These are phyloP conservation scores for Amyloporia xantha DNA, from an alignment of 768 basidiomycete species.

Conservation along the genomic window DNA sequence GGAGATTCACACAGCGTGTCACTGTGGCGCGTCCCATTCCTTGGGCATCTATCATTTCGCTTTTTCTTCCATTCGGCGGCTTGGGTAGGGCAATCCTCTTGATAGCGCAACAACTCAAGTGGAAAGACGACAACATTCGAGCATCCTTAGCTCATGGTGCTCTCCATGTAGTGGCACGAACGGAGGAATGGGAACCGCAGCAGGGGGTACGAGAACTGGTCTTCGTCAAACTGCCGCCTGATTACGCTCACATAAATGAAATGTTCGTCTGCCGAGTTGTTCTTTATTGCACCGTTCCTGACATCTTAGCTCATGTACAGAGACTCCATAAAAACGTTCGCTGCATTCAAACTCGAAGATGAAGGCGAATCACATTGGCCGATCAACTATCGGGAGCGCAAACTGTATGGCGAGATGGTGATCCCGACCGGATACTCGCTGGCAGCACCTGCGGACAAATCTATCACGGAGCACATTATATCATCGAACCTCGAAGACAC, in stretches of 20 bases:
- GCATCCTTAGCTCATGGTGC: neutral
- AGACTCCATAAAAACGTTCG: too few relatives aligned
- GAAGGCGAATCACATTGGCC: neutral
- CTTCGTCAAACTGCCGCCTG: neutral
- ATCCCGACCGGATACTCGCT: neutral
- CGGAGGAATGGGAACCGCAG: neutral
- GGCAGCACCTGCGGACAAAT: neutral
- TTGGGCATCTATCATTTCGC: neutral
- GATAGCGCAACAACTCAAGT: constrained; percentile 1
- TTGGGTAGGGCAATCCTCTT: constrained; percentile 1
- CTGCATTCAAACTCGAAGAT: neutral
- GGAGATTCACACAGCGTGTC: neutral
- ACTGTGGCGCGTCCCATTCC: neutral
- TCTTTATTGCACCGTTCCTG: neutral
- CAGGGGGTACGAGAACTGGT: neutral
- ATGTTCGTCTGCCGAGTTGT: neutral
- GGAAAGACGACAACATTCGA: neutral
- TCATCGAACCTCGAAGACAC: neutral
- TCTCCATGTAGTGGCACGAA: neutral
- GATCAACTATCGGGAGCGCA: neutral
- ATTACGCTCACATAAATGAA: neutral
- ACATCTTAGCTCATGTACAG: too few relatives aligned
- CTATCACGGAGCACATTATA: neutral
- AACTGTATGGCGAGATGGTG: neutral
- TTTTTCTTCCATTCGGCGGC: neutral